These are phyloP conservation scores for Kluyveromyces nonfermentans DNA, from an alignment of 805 yeast species.

Conservation along the genomic window DNA sequence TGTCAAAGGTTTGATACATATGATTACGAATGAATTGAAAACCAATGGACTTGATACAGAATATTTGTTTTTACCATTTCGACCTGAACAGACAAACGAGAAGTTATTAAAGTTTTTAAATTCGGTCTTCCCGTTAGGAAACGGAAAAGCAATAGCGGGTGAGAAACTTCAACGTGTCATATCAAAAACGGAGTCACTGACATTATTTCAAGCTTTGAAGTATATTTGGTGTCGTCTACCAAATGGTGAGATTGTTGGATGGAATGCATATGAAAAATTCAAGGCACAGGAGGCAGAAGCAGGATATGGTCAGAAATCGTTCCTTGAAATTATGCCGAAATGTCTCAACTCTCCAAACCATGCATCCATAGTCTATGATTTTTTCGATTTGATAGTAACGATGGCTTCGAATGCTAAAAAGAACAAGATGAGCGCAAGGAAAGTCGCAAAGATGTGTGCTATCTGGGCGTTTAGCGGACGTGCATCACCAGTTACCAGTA, in stretches of 20 bases:
- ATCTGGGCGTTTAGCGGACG: slow-evolving; percentile 70
- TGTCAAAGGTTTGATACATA: slow-evolving; percentile 57
- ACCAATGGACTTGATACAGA: slow-evolving; percentile 63
- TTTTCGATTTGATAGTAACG: slow-evolving; percentile 69
- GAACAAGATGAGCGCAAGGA: slow-evolving; percentile 71
- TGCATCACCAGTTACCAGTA: slow-evolving; percentile 19
- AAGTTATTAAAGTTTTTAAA: slow-evolving; percentile 50
- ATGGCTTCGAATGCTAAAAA: slow-evolving; percentile 70
- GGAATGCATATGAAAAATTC: slow-evolving; percentile 73
- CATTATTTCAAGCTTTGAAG: slow-evolving; percentile 64
- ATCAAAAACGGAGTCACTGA: slow-evolving; percentile 51
- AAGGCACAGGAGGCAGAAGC: slow-evolving; percentile 54
- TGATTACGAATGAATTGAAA: slow-evolving; percentile 65
- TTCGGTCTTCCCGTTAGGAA: slow-evolving; percentile 50
- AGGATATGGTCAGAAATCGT: slow-evolving; percentile 62
- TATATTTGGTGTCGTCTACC: slow-evolving; percentile 85
- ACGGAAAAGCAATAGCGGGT: slow-evolving; percentile 35
- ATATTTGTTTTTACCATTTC: slow-evolving; percentile 63
- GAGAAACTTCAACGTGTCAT: slow-evolving; percentile 35
- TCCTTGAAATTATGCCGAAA: slow-evolving; percentile 73
- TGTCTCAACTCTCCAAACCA: slow-evolving; percentile 78
- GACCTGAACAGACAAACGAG: slow-evolving; percentile 58
- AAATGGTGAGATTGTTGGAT: slow-evolving; percentile 69
- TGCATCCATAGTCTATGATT: slow-evolving; percentile 83
- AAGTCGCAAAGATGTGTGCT: slow-evolving; percentile 72